Percentiles rank a stretch among this genome's conserved stretches.
phyloP scores from a whole-genome alignment of 2,329 filamentous ascomycete genomes.

The Colletotrichum sp. region DNA sequence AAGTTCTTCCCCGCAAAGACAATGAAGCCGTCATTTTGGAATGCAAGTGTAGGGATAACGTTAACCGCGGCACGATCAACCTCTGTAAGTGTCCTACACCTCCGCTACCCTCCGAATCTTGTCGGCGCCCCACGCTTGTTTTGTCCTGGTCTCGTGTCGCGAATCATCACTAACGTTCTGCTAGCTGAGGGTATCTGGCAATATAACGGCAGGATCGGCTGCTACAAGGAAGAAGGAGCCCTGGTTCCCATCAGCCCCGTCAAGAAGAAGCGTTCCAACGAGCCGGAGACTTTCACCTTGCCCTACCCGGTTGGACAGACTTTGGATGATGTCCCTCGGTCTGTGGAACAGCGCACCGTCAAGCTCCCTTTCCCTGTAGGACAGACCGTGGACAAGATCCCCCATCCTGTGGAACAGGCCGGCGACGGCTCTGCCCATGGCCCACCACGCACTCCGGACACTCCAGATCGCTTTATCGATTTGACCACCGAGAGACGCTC shows the following conservation, averaged over 20 bases:
- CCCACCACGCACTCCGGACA: background rate
- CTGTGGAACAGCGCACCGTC: background rate
- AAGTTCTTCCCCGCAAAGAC: background rate
- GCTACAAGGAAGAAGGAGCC: background rate
- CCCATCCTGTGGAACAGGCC: background rate
- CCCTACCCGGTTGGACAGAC: background rate
- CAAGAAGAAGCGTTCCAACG: background rate
- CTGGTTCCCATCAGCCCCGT: background rate
- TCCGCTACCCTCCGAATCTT: fast-evolving
- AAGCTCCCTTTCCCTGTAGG: background rate
- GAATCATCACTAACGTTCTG: background rate
- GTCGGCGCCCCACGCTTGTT: background rate
- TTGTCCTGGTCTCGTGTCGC: background rate
- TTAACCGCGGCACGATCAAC: background rate
- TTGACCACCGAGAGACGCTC: background rate
- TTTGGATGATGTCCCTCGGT: background rate
- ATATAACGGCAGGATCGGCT: background rate
- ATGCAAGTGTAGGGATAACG: background rate
- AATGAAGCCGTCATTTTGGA: background rate
- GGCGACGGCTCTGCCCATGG: background rate
- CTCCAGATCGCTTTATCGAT: fast-evolving
- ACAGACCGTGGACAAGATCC: background rate
- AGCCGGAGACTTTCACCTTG: background rate
- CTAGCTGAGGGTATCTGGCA: conserved; percentile 7
- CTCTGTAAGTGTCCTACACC: background rate